Evolutionary conservation across 305 asterid genomes (phyloP), one percentile per base, ranked within the genome.

Genomic region (Nicotiana rustica): DNA sequence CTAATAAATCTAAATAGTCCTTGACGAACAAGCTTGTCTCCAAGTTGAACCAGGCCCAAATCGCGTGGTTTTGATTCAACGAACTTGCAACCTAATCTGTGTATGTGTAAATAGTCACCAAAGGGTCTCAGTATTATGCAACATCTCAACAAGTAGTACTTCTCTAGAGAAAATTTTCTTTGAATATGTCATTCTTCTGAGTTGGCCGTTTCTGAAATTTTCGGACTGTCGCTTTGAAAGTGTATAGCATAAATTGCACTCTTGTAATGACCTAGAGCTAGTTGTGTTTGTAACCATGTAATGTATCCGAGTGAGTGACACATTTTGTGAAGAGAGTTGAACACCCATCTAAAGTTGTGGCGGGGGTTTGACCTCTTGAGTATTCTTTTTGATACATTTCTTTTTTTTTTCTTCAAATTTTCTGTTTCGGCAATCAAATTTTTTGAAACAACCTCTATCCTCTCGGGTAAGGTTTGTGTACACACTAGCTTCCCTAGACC

Each of bases 1-100:
- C 83, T 94, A 78, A 81, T 83, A 80, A 83, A 91, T 89, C 91
- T 96, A 36, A 81, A 88, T 10, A 87, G 83, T 82, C 98, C 97
- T 77, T 95, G 89, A 92, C 62, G 59, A 77, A 33, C 21, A 6
- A 49, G 14, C 65, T 4, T 18, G 55, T 79, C 62, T 21, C 61
- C 62, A 10, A 14, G 76, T 61, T 44, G 21, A 61, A 38, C 25
- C 73, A 14, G 35, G 52, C 19, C 61, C 15, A 52, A 62, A 19
- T 13, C 59, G 29, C 2, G 62, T 41, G 75, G 62, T 14, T 49
- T 71, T 12, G 9, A 33, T 47, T 21, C 64, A 25, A 49, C 0
- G 14, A 80, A 67, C 64, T 10, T 1, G 52, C 60, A 65, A 36
- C 7, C 21, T 21, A 1, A 29, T 25, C 21, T 80, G 78, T 33